A percentile compares a stretch with the other conserved stretches of the same genome.
phyloP scores from a whole-genome alignment of 495 filamentous ascomycete species.

The Saxophila tyrrhenica region DNA sequence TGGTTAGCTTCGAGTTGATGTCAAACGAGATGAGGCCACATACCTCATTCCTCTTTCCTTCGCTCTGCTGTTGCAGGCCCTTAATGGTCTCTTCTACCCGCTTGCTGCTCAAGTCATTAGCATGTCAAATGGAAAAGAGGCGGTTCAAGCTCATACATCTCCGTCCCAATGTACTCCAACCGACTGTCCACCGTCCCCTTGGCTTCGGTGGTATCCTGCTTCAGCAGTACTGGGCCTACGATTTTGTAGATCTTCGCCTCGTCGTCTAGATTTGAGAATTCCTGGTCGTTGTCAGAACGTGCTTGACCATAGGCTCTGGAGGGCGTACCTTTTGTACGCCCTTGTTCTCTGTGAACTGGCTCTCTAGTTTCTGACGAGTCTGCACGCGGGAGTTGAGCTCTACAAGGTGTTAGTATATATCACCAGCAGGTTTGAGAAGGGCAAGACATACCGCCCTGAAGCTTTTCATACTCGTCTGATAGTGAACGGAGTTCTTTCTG shows the following conservation, averaged over 20 bases:
- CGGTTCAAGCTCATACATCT: constrained; percentile 55
- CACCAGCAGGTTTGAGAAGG: neutral
- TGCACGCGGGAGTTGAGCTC: constrained; percentile 66
- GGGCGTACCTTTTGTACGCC: constrained; percentile 63
- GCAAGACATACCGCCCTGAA: constrained; percentile 57
- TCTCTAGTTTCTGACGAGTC: constrained; percentile 86
- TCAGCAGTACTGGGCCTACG: constrained; percentile 81
- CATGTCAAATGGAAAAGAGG: neutral
- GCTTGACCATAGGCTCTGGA: no score
- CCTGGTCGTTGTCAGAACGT: constrained; percentile 34
- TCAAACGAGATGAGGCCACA: neutral
- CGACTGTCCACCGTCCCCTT: constrained; percentile 79
- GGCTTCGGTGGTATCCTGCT: constrained; percentile 85
- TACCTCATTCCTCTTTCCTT: constrained; percentile 67
- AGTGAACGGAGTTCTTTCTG: constrained; percentile 65
- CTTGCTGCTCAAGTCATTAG: constrained; percentile 42
- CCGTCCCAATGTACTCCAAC: constrained; percentile 83
- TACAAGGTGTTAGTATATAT: constrained; percentile 26
- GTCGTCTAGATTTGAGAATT: constrained; percentile 68
- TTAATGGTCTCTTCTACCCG: constrained; percentile 73
- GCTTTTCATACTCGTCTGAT: constrained; percentile 73
- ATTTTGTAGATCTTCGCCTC: constrained; percentile 90
- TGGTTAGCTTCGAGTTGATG: neutral
- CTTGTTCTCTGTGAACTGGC: constrained; percentile 84
- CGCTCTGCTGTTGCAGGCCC: constrained; percentile 66